Evolutionary conservation across 768 basidiomycete genomes (phyloP).

Genomic region (Boletus eberwhitei): DNA sequence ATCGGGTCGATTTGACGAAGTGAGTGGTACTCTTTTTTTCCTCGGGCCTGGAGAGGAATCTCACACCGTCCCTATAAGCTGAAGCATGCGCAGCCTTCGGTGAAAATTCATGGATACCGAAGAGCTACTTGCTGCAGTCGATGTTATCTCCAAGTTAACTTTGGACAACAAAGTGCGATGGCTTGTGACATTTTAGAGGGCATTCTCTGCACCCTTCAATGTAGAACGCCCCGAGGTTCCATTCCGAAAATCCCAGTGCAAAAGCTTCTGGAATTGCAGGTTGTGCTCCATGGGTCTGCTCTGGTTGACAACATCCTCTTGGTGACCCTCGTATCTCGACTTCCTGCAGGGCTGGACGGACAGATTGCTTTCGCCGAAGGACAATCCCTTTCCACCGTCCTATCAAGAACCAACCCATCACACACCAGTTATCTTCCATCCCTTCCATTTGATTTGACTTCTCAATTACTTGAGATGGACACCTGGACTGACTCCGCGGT

Average conservation of each 20-base stretch:
- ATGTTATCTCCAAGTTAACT: too few species aligned
- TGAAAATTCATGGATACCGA: too few species aligned
- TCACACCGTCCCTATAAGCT: too few species aligned
- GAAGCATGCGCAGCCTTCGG: too few species aligned
- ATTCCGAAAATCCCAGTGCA: conserved; percentile 27
- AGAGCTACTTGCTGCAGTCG: too few species aligned
- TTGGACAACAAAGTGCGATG: too few species aligned
- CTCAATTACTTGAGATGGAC: conserved; percentile 39
- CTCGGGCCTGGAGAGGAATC: too few species aligned
- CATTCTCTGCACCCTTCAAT: conserved; percentile 36
- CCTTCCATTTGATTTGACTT: conserved; percentile 26
- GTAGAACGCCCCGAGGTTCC: conserved; percentile 2
- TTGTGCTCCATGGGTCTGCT: conserved; percentile 31
- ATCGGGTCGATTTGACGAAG: too few species aligned
- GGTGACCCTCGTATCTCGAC: conserved; percentile 33
- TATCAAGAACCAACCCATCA: not conserved
- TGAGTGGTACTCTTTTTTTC: too few species aligned
- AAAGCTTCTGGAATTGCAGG: conserved; percentile 38
- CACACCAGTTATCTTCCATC: not conserved
- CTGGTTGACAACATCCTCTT: conserved; percentile 50
- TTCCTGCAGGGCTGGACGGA: conserved; percentile 31
- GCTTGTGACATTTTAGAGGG: conserved; percentile 32
- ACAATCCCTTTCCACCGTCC: conserved; percentile 1
- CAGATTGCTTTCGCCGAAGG: conserved; percentile 5
- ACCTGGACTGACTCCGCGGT: conserved; percentile 44